Conservation (phyloP, 345 rosid species). For the Tarenaya hassleriana region DNA sequence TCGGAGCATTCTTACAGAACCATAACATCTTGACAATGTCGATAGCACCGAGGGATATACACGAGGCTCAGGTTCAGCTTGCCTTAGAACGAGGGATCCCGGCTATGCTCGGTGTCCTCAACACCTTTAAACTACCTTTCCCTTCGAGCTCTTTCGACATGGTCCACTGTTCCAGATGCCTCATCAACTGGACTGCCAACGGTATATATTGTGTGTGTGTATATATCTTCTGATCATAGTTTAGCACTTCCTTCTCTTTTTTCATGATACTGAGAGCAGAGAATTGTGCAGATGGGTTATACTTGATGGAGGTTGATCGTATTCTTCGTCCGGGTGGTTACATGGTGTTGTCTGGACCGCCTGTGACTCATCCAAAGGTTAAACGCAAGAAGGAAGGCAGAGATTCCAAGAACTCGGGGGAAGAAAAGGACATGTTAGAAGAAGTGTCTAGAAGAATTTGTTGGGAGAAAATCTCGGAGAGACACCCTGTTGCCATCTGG, state of each 20-base stretch:
- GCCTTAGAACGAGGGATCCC: slow-evolving; percentile 75
- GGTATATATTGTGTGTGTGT: slow-evolving; percentile 40
- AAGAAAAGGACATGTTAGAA: slow-evolving; percentile 46
- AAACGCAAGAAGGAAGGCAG: slow-evolving; percentile 43
- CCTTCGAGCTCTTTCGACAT: slow-evolving; percentile 65
- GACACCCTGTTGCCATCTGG: slow-evolving; percentile 49
- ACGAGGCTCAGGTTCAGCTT: slow-evolving; percentile 71
- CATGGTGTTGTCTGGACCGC: slow-evolving; percentile 70
- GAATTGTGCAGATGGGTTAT: slow-evolving; percentile 45
- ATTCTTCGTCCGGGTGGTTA: slow-evolving; percentile 64
- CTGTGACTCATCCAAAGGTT: slow-evolving; percentile 44
- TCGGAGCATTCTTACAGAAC: slow-evolving; percentile 50
- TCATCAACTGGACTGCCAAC: slow-evolving; percentile 48
- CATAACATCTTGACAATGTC: slow-evolving; percentile 60
- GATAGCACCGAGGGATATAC: slow-evolving; percentile 68
- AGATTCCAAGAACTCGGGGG: slow-evolving; percentile 32
- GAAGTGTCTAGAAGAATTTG: slow-evolving; percentile 47
- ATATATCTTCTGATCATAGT: background rate
- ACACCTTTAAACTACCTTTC: slow-evolving; percentile 51
- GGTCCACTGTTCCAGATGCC: slow-evolving; percentile 78
- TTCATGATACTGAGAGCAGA: slow-evolving; percentile 15
- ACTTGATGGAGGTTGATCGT: slow-evolving; percentile 66
- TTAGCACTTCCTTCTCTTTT: background rate
- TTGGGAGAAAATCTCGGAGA: slow-evolving; percentile 66
- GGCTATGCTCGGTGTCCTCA: slow-evolving; percentile 56